Evolutionary conservation across 2,329 filamentous ascomycete genomes (phyloP), one percentile per base, ranked within the genome.

Genomic region (Exophiala calicioides): DNA sequence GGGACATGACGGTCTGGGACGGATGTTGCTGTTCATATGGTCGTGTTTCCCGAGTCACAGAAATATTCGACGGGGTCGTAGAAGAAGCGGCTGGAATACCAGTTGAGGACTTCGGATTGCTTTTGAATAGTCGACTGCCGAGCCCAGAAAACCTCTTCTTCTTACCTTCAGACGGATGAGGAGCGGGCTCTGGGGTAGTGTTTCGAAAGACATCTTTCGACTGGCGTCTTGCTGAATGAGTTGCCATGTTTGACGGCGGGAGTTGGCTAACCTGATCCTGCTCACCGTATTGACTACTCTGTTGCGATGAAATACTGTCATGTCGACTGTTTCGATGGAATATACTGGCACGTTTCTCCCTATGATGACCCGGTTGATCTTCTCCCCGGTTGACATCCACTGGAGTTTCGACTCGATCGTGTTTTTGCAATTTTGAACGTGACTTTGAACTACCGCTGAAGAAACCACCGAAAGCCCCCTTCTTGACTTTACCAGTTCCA

Each of bases 121-220:
- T 47, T 35, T 49, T 49, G 39, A 50, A 55, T 4, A 57, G 32
- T 27, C 36, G 34, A 15, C 36, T 39, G 27, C 51, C 51, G 16
- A 56, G 20, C 3, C 49, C 55, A 3, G 55, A 57, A 20, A 56
- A 57, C 12, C 55, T 37, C 35, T 57, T 57, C 50, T 53, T 57
- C 36, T 52, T 57, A 9, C 15, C 42, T 27, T 56, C 51, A 19
- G 32, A 5, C 16, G n/a, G 38, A 16, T 49, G 34, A 2, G 40
- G 38, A 12, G 30, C 26, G 5, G 16, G 16, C 12, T 55, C 48
- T 30, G 48, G 29, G 8, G 44, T 47, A 2, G 48, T 21, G 9
- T 36, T 41, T 32, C 35, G n/a, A 9, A 47, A 13, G 4, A 47
- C 10, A 26, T 53, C 40, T 15, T 24, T 45, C n/a, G 51, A 50